Evolutionary conservation across 257 asterid genomes (phyloP), one percentile per base, ranked within the genome.

Genomic region (Henckelia pumila): DNA sequence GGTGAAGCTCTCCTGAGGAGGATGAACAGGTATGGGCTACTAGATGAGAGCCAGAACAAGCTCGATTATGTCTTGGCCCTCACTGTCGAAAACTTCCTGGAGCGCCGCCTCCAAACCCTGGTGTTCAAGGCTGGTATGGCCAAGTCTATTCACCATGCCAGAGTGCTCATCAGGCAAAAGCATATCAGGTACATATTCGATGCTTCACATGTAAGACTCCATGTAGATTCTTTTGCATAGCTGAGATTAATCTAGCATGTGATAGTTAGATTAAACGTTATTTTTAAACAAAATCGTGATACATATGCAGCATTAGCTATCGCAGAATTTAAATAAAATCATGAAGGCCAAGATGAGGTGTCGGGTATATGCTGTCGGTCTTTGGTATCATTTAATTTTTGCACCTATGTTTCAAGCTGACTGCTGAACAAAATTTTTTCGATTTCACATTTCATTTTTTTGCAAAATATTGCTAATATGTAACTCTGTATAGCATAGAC

Each of bases 61-160:
- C 91, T 85, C 6, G 88, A 85, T 82, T 83, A 85, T 44, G 86
- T 85, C 73, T 77, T 83, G 79, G 84, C 91, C 47, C 83, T 85
- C 59, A 85, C 91, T 56, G 86, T 85, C 5, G 91, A 85, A 75
- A 85, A 85, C 65, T 83, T 83, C 80, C 88, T 83, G 28, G 91
- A 85, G 75, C 86, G 91, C 19, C 91, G 85, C 52, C 85, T 83
- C 57, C 88, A 85, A 59, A 85, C 88, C 40, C 88, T 80, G 17
- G 91, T 82, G 65, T 85, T 85, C n/a, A 82, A 85, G 77, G 83
- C 88, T 0, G 86, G 88, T 40, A 82, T 85, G 91, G 91, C 91
- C 8, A 85, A 85, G 84, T 85, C 91, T 53, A 85, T 85, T 68
- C 91, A 85, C 69, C 91, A 85, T 68, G 88, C 91, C 23, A 80